Evolutionary conservation across 257 asterid genomes (phyloP).

Genomic region (Prunella vulgaris): DNA sequence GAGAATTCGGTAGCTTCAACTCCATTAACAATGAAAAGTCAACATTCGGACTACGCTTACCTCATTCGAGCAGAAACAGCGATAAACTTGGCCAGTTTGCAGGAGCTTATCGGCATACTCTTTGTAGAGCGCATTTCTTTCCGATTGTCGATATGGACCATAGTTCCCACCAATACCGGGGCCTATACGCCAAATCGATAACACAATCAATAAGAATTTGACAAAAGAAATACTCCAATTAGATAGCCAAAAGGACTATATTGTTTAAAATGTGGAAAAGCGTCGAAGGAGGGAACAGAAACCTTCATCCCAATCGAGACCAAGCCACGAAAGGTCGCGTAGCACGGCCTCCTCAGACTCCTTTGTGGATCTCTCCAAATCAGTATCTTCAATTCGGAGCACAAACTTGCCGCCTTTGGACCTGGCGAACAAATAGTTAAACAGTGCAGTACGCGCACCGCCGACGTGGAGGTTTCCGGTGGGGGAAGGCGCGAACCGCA

Average conservation of each 20-base stretch:
- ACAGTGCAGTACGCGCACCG: slow-evolving; percentile 96
- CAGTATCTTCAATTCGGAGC: slow-evolving; percentile 93
- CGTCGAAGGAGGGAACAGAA: not conserved
- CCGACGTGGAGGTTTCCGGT: slow-evolving; percentile 98
- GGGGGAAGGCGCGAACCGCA: slow-evolving; percentile 98
- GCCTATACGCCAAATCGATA: slow-evolving; percentile 40
- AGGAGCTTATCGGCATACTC: slow-evolving; percentile 74
- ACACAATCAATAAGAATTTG: not conserved
- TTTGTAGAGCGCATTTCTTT: slow-evolving; percentile 80
- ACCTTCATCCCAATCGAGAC: slow-evolving; percentile 98
- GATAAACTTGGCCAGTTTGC: slow-evolving; percentile 77
- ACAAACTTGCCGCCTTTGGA: slow-evolving; percentile 85
- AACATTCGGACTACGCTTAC: slow-evolving; percentile 26
- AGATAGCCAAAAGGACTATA: not conserved
- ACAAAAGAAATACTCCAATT: not conserved
- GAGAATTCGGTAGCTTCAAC: not conserved
- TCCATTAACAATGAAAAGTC: not conserved
- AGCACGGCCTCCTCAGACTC: slow-evolving; percentile 92
- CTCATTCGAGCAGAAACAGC: slow-evolving; percentile 90
- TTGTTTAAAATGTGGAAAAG: not conserved
- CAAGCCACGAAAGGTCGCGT: slow-evolving; percentile 95
- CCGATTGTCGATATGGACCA: slow-evolving; percentile 95
- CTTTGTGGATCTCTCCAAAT: slow-evolving; percentile 85
- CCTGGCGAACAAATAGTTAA: slow-evolving; percentile 85
- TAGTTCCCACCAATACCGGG: slow-evolving; percentile 80